phyloP scores from a whole-genome alignment of 1,284 basidiomycete genomes.

The Limonomyces culmigenus region DNA sequence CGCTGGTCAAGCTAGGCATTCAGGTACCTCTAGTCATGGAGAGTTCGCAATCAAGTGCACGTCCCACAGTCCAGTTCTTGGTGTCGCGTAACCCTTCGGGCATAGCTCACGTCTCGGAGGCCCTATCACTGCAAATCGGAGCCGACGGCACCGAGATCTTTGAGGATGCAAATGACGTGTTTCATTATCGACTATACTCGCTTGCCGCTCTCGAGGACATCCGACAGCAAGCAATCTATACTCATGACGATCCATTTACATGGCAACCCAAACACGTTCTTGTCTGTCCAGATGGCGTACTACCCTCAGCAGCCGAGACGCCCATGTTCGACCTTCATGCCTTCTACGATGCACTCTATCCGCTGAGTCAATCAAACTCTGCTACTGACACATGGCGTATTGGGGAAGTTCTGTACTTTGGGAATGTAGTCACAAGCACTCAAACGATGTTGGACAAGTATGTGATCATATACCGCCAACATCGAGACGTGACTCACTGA shows the following conservation, averaged over 20 bases:
- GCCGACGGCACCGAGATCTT: constrained; percentile 16
- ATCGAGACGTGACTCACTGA: background rate
- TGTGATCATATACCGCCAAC: constrained; percentile 15
- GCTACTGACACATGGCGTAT: constrained; percentile 26
- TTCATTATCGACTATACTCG: constrained; percentile 33
- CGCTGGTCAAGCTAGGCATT: too few species aligned
- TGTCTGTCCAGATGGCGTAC: constrained; percentile 21
- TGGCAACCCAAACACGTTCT: constrained; percentile 26
- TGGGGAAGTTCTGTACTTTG: constrained; percentile 74
- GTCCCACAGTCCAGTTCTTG: too few species aligned
- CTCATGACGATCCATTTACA: constrained; percentile 11
- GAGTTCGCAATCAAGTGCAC: too few species aligned
- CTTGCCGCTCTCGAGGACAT: constrained; percentile 16
- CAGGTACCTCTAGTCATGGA: too few species aligned
- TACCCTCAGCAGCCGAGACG: constrained; percentile 25
- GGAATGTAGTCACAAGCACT: constrained; percentile 84
- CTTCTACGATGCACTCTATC: constrained; percentile 25
- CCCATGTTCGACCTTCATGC: constrained; percentile 36
- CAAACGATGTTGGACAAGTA: constrained; percentile 91
- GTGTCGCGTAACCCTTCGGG: too few species aligned
- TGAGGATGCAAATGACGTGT: constrained; percentile 46
- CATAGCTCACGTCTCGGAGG: too few species aligned
- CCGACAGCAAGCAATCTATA: background rate
- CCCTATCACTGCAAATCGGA: constrained; percentile 6
- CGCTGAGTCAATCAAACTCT: constrained; percentile 7